phyloP scores from a whole-genome alignment of 2,329 filamentous ascomycete genomes.

The Hypoxylon sp. region DNA sequence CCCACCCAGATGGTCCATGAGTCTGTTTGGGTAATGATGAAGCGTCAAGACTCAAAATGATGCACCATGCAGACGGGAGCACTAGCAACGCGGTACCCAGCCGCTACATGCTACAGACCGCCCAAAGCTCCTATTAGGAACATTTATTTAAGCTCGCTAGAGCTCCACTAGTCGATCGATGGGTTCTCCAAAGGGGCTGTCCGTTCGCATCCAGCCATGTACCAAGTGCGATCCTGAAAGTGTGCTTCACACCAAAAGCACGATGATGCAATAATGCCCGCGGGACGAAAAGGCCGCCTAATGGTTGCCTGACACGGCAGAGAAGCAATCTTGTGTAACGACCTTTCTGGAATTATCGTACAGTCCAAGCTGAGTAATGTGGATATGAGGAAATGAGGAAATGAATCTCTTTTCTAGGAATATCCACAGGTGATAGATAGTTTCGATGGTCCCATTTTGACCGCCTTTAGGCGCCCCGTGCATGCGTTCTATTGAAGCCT shows the following conservation, averaged over 20 bases:
- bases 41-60: slow-evolving; percentile 33
- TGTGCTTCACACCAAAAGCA: slow-evolving; percentile 16
- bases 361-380: slow-evolving; percentile 21
- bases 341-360: slow-evolving; percentile 12
- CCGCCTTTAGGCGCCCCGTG: slow-evolving; percentile 37
- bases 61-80: slow-evolving; percentile 39
- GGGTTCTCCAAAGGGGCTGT: slow-evolving; percentile 14
- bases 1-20: slow-evolving; percentile 32
- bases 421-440: slow-evolving; percentile 27
- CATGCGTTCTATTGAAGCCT: slow-evolving; percentile 34
- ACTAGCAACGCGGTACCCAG: slow-evolving; percentile 37
- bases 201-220: slow-evolving; percentile 18
- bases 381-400: slow-evolving; percentile 21
- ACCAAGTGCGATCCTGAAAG: slow-evolving; percentile 17
- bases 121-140: slow-evolving; percentile 27
- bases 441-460: slow-evolving; percentile 33
- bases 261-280: slow-evolving; percentile 31
- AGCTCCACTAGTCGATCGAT: slow-evolving; percentile 26
- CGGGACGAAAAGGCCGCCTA: slow-evolving; percentile 17
- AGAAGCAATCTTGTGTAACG: slow-evolving; percentile 21
- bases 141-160: slow-evolving; percentile 25
- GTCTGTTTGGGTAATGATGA: slow-evolving; percentile 30
- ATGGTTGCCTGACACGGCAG: slow-evolving; percentile 24
- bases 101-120: slow-evolving; percentile 22
- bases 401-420: slow-evolving; percentile 24